phyloP scores from a whole-genome alignment of 2,329 filamentous ascomycete genomes.

The Chaetomium strumarium region DNA sequence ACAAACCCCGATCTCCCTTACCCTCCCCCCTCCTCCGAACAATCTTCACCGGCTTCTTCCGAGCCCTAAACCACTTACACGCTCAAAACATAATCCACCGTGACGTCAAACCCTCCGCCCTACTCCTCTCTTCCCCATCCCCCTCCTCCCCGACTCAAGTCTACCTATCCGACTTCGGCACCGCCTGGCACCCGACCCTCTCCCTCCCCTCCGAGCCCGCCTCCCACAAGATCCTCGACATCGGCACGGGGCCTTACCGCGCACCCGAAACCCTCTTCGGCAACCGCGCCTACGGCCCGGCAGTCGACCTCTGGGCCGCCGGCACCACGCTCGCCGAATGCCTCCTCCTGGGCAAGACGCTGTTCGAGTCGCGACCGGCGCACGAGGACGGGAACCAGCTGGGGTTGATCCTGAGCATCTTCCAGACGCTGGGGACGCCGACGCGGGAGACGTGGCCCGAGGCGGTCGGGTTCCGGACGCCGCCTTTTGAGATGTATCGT shows the following conservation, averaged over 20 bases:
- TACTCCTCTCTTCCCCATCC: slow-evolving; percentile 61
- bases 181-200: slow-evolving; percentile 67
- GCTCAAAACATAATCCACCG: slow-evolving; percentile 75
- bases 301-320: slow-evolving; percentile 83
- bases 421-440: slow-evolving; percentile 85
- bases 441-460: slow-evolving; percentile 78
- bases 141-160: slow-evolving; percentile 41
- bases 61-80: slow-evolving; percentile 68
- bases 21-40: slow-evolving; percentile 29
- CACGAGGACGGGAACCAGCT: slow-evolving; percentile 85
- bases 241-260: slow-evolving; percentile 88
- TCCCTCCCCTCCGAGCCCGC: slow-evolving; percentile 56
- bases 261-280: slow-evolving; percentile 89
- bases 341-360: slow-evolving; percentile 44
- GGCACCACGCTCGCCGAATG: slow-evolving; percentile 81
- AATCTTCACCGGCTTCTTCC: slow-evolving; percentile 62
- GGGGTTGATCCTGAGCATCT: slow-evolving; percentile 84
- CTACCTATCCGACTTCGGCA: slow-evolving; percentile 85
- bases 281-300: slow-evolving; percentile 61
- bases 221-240: slow-evolving; percentile 75
- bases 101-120: slow-evolving; percentile 88
- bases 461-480: slow-evolving; percentile 57
- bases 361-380: slow-evolving; percentile 72
- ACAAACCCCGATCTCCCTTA: slow-evolving; percentile 32
- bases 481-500: slow-evolving; percentile 87